Percentiles rank a stretch among this genome's conserved stretches.
These are phyloP conservation scores for Beta macrorhiza DNA, from an alignment of 179 eudicot species.

Conservation along the genomic window DNA sequence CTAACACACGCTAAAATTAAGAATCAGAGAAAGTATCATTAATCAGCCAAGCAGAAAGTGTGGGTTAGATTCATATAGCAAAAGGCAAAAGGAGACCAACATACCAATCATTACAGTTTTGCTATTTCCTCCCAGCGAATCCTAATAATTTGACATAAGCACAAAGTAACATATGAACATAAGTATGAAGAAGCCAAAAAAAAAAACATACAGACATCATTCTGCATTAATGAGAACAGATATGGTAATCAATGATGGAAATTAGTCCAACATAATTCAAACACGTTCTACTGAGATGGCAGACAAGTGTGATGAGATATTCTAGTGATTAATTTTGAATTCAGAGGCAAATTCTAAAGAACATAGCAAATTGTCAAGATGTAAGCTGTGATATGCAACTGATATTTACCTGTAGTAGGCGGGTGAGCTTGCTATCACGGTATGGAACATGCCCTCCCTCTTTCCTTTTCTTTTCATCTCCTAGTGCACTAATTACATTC, in stretches of 20 bases:
- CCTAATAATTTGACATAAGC: slow-evolving; percentile 45
- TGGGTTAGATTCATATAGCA: background rate
- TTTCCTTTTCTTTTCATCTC: slow-evolving; percentile 94
- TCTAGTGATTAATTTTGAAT: too few species aligned
- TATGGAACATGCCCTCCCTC: slow-evolving; percentile 99
- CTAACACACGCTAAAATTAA: slow-evolving; percentile 80
- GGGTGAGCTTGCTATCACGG: slow-evolving; percentile 95
- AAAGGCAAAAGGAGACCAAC: slow-evolving; percentile 6
- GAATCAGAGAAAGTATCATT: background rate
- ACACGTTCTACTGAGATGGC: background rate
- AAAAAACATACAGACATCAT: background rate
- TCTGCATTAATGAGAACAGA: background rate
- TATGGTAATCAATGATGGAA: too few species aligned
- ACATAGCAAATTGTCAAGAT: background rate
- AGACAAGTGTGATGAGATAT: too few species aligned
- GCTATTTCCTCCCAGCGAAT: slow-evolving; percentile 96
- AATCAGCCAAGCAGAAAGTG: too few species aligned
- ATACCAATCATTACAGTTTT: slow-evolving; percentile 98
- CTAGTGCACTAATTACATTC: slow-evolving; percentile 94
- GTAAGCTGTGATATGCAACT: background rate
- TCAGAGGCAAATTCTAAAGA: background rate
- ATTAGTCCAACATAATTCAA: background rate
- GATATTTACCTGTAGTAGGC: slow-evolving; percentile 65
- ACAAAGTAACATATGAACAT: background rate
- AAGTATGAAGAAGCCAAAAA: background rate